Conservation (phyloP, 83 land plant species). For the Thuja plicata region DNA sequence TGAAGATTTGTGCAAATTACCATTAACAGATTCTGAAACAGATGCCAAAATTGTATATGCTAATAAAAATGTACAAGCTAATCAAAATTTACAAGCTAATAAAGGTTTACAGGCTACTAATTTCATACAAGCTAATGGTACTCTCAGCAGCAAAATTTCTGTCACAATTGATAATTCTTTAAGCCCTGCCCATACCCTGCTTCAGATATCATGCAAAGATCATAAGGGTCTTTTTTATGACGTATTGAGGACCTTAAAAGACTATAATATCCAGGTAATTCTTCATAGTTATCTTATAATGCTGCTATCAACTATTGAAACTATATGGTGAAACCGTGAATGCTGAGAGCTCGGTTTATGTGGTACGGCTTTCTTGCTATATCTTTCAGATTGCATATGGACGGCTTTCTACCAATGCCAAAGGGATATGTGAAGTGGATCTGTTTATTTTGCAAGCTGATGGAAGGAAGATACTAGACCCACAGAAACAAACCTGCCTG, state of each 20-base stretch:
- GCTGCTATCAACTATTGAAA: not conserved
- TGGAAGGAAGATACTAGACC: constrained; percentile 79
- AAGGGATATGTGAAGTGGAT: constrained; percentile 59
- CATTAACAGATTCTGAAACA: constrained; percentile 14
- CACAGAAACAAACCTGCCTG: constrained; percentile 57
- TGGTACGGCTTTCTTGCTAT: not conserved
- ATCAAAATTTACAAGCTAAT: not conserved
- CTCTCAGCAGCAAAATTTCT: constrained; percentile 21
- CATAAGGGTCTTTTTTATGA: constrained; percentile 81
- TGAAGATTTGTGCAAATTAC: constrained; percentile 34
- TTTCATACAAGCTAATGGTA: constrained; percentile 1
- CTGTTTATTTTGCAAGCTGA: constrained; percentile 74
- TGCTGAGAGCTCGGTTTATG: constrained; percentile 8
- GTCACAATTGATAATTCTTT: constrained; percentile 61
- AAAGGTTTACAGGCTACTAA: not conserved
- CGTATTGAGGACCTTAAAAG: constrained; percentile 68
- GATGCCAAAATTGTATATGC: not conserved
- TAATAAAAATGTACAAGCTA: not conserved
- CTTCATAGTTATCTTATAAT: not conserved
- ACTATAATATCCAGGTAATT: constrained; percentile 52
- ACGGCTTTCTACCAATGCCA: constrained; percentile 38
- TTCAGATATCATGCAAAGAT: constrained; percentile 67
- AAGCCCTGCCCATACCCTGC: constrained; percentile 69
- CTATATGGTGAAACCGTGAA: not conserved
- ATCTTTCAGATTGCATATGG: constrained; percentile 74